These are phyloP conservation scores for Didymella arachidicola DNA, from an alignment of 2,329 filamentous ascomycete species.

Conservation along the genomic window DNA sequence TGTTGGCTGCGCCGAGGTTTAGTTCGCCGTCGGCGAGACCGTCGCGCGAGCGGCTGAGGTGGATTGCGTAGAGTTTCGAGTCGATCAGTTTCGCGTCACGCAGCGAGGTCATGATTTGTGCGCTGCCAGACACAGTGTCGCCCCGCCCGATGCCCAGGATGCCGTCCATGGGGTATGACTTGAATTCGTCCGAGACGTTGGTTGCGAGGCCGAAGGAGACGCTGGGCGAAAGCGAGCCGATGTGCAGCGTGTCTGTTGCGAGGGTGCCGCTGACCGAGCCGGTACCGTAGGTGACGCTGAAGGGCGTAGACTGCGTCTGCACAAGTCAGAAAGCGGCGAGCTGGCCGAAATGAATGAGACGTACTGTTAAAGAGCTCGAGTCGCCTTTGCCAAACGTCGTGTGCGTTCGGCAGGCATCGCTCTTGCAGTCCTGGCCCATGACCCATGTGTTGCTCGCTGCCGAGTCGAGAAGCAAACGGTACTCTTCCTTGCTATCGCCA, in stretches of 20 bases:
- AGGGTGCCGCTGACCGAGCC: constrained; percentile 74
- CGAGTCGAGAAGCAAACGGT: constrained; percentile 64
- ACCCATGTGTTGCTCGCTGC: constrained; percentile 78
- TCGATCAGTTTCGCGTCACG: constrained; percentile 63
- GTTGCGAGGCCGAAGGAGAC: constrained; percentile 77
- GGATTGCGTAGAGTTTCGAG: constrained; percentile 75
- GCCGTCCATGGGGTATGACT: constrained; percentile 83
- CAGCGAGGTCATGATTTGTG: constrained; percentile 73
- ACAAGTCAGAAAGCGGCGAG: neutral
- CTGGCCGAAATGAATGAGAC: neutral
- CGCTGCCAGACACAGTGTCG: constrained; percentile 24
- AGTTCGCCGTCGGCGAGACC: constrained; percentile 75
- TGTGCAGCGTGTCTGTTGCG: constrained; percentile 69
- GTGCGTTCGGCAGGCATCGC: constrained; percentile 72
- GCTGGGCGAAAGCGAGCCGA: constrained; percentile 70
- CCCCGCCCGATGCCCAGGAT: constrained; percentile 80
- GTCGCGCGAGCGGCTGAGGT: constrained; percentile 72
- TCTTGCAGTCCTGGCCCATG: constrained; percentile 74
- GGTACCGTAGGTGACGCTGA: constrained; percentile 77
- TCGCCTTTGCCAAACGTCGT: constrained; percentile 71
- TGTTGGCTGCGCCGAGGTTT: constrained; percentile 76
- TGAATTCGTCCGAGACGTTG: constrained; percentile 76
- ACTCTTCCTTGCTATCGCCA: constrained; percentile 59
- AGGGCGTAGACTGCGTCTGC: constrained; percentile 60
- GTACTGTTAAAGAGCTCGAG: constrained; percentile 67